A percentile compares a stretch with the other conserved stretches of the same genome.
phyloP scores from a whole-genome alignment of 2,329 filamentous ascomycete species.

The Fusarium hainanense region DNA sequence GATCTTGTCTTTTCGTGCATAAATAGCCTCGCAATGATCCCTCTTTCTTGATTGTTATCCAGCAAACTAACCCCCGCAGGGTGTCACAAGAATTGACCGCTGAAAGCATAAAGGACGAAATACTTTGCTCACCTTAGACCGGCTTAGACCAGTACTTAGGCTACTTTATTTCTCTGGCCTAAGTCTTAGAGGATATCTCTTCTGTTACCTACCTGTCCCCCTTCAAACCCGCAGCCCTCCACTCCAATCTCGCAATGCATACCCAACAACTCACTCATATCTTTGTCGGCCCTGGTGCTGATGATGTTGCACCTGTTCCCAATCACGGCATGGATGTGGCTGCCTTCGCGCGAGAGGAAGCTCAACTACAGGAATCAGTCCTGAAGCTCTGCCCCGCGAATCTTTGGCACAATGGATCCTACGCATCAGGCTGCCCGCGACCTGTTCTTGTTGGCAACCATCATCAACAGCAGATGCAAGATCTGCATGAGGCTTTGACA shows the following conservation, averaged over 20 bases:
- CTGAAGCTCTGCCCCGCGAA: constrained; percentile 40
- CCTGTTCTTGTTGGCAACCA: constrained; percentile 51
- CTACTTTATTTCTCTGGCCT: no score
- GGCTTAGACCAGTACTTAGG: no score
- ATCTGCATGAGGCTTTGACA: constrained; percentile 49
- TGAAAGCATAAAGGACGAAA: no score
- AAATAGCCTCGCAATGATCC: background rate
- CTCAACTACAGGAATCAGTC: constrained; percentile 27
- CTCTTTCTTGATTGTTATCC: constrained; percentile 17
- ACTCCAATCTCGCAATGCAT: constrained; percentile 36
- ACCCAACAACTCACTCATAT: constrained; percentile 35
- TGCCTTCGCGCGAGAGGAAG: constrained; percentile 35
- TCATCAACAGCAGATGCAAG: constrained; percentile 47
- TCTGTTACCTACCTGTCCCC: constrained; percentile 17
- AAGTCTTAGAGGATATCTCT: no score
- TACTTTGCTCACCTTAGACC: no score
- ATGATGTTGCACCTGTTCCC: constrained; percentile 14
- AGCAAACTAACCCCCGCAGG: constrained; percentile 22
- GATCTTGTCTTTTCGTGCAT: background rate
- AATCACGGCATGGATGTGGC: constrained; percentile 66
- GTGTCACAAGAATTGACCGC: no score
- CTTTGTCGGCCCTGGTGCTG: constrained; percentile 14
- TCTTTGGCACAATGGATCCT: constrained; percentile 48
- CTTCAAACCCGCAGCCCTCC: constrained; percentile 42
- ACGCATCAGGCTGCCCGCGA: constrained; percentile 45